Percentiles rank a stretch among this genome's conserved stretches.
Conservation (phyloP, 139 green algal species). For the Coelastrella sp. region DNA sequence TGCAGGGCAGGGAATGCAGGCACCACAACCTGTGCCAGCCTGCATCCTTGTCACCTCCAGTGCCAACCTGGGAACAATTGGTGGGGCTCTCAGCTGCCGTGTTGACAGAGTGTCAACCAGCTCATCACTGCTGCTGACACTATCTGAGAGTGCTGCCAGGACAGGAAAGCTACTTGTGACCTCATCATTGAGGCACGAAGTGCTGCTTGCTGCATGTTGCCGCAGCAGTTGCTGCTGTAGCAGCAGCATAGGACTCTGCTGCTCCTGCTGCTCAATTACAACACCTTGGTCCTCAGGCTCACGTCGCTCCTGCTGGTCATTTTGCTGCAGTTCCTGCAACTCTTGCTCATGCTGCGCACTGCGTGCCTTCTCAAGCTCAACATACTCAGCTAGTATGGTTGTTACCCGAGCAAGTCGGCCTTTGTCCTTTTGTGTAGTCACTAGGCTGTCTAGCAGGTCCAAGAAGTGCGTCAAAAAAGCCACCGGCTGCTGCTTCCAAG, state of each 20-base stretch:
- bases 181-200: neutral
- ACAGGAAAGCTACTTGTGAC: neutral
- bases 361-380: neutral
- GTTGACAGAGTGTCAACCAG: neutral
- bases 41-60: neutral
- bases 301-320: neutral
- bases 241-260: neutral
- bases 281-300: neutral
- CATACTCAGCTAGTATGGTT: constrained; percentile 19
- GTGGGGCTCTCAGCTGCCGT: neutral
- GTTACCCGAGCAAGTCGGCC: neutral
- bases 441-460: constrained; percentile 24
- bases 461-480: constrained; percentile 34
- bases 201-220: constrained; percentile 8
- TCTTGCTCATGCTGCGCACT: neutral
- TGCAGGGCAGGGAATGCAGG: neutral
- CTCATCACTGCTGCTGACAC: neutral
- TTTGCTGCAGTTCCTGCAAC: neutral
- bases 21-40: neutral
- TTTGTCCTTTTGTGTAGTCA: neutral
- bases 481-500: constrained; percentile 38
- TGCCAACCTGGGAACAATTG: neutral
- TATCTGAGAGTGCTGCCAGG: neutral
- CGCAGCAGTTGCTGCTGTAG: constrained; percentile 31
- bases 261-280: neutral